Conservation (phyloP, 768 basidiomycete species). For the Amyloporia xantha region DNA sequence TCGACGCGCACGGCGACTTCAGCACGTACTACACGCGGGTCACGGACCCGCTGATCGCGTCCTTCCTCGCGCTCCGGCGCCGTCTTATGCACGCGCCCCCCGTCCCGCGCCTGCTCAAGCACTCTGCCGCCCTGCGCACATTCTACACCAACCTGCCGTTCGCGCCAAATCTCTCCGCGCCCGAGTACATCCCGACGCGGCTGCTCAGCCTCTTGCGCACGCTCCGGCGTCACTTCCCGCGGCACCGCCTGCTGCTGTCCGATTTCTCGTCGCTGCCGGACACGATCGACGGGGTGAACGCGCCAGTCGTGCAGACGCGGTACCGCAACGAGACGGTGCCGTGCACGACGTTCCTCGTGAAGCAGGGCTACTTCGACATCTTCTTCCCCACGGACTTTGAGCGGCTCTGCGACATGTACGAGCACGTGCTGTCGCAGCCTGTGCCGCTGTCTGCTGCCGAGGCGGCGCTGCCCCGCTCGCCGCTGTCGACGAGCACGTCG, state of each 20-base stretch:
- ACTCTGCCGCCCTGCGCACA: conserved; percentile 51
- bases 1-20: conserved; percentile 79
- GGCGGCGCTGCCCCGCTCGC: conserved; percentile 34
- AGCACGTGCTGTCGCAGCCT: conserved; percentile 66
- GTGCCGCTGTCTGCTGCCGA: conserved; percentile 20
- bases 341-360: conserved; percentile 84
- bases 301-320: conserved; percentile 95
- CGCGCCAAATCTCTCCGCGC: conserved; percentile 78
- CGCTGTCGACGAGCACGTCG: conserved; percentile 43
- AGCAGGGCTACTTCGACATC: conserved; percentile 96
- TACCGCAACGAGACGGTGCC: conserved; percentile 81
- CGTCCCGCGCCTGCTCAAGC: conserved; percentile 47
- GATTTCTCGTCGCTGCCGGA: conserved; percentile 91
- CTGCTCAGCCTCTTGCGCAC: conserved; percentile 78
- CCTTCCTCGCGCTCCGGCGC: conserved; percentile 66
- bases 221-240: conserved; percentile 78
- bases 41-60: conserved; percentile 75
- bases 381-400: conserved; percentile 95
- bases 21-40: conserved; percentile 76
- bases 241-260: conserved; percentile 88
- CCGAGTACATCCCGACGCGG: conserved; percentile 92
- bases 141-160: conserved; percentile 74
- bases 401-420: conserved; percentile 84
- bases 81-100: conserved; percentile 53
- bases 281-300: conserved; percentile 64